Evolutionary conservation across 495 filamentous ascomycete genomes (phyloP), one percentile per base, ranked within the genome.

Genomic region (Xylaria intraflava): DNA sequence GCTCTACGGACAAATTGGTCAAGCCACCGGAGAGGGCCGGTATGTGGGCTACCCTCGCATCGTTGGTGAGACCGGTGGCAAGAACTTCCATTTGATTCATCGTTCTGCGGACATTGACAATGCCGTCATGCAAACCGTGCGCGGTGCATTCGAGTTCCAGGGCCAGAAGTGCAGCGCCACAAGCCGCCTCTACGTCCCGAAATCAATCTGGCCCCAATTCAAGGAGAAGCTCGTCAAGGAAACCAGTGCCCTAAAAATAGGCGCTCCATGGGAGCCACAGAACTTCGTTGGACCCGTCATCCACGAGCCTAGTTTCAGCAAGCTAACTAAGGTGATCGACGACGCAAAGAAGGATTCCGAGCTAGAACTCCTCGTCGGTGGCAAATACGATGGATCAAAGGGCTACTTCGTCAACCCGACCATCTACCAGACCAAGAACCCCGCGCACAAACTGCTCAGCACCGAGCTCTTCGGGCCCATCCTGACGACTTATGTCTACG

Each of bases 41-140:
- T 94, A 90, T 65, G 73, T 77, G 50, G 78, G 82, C 40, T 94
- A 89, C 70, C 89, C 89, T 12, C 81, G 89, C 55, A 82, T 93
- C 29, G 87, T 92, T 14, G 89, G 84, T 50, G 89, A 94, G 75
- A 93, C 89, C 2, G 87, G 88, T 52, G 89, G 89, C 55, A 95
- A 95, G 81, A 95, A 95, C 71, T 95, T 90, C 76, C 89, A 92
- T 71, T 73, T 95, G 35, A 67, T 95, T 40, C 88, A 94, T 64
- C 55, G 73, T 6, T 83, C 80, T 3, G 89, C 89, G 31, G 86
- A 93, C 57, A 61, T 90, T 41, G 68, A 78, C 30, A 92, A 89
- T 59, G 89, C 89, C 24, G 86, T 82, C 9, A 73, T 85, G 40
- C 84, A 93, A 57, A 94, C 89, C 9, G 81, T 95, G 26, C 85